Conservation (phyloP, 805 yeast genomes). For the Vanderwaltozyma verrucispora region DNA sequence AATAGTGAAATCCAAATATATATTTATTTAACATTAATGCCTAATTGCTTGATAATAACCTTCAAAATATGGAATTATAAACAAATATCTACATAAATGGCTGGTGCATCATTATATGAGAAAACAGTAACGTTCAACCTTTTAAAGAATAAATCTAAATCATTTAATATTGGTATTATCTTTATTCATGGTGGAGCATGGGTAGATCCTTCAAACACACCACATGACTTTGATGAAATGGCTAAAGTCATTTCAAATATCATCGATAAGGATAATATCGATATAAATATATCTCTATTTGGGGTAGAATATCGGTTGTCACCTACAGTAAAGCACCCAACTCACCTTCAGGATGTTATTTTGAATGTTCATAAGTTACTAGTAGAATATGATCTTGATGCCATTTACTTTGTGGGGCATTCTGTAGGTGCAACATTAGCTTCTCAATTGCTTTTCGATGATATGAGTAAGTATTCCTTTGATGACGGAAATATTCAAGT, state of each 20-base stretch:
- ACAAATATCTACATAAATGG: no score
- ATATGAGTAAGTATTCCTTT: background rate
- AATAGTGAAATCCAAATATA: no score
- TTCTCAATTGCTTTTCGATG: conserved; percentile 36
- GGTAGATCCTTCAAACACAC: conserved; percentile 60
- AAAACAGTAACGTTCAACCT: background rate
- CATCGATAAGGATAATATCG: background rate
- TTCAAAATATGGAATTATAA: no score
- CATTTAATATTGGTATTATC: conserved; percentile 24
- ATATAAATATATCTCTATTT: conserved; percentile 22
- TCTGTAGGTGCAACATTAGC: conserved; percentile 70
- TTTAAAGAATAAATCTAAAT: background rate
- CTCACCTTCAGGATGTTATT: conserved; percentile 46
- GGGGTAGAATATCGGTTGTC: conserved; percentile 54
- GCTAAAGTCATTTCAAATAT: background rate
- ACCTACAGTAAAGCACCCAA: conserved; percentile 53
- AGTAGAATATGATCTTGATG: conserved; percentile 16
- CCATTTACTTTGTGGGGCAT: conserved; percentile 49
- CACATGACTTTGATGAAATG: conserved; percentile 39
- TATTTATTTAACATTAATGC: no score
- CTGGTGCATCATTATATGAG: background rate
- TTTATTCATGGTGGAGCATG: conserved; percentile 87
- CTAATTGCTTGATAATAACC: no score
- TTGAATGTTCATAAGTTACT: conserved; percentile 30
- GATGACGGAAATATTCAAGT: no score